A percentile compares a stretch with the other conserved stretches of the same genome.
These are phyloP conservation scores for Pisolithus orientalis DNA, from an alignment of 768 basidiomycete species.

Conservation along the genomic window DNA sequence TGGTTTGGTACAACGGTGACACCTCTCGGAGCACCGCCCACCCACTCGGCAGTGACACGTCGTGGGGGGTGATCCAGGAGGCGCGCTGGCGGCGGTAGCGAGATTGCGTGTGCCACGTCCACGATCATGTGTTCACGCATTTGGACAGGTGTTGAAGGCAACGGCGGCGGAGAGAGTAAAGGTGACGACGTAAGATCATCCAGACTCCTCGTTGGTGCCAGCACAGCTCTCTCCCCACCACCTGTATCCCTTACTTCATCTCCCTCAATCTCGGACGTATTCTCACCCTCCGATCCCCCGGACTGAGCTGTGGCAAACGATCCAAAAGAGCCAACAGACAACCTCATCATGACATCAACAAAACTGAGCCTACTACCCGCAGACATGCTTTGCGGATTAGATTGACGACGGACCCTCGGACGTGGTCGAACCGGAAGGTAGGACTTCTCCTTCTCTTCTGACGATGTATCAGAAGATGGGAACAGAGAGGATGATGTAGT, in stretches of 20 bases:
- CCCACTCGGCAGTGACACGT: neutral
- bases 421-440: neutral
- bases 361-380: neutral
- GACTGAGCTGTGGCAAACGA: neutral
- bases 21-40: neutral
- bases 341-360: neutral
- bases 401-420: neutral
- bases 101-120: neutral
- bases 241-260: neutral
- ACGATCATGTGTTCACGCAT: neutral
- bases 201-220: neutral
- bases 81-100: no score
- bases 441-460: neutral
- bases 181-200: neutral
- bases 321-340: neutral
- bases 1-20: neutral
- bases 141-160: neutral
- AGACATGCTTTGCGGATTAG: neutral
- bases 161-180: neutral
- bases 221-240: neutral
- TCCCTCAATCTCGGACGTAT: neutral
- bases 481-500: neutral
- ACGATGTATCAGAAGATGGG: neutral
- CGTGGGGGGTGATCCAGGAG: neutral
- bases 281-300: neutral